Evolutionary conservation across 140 eudicot species (phyloP).

Genomic region (Cichorium intybus): DNA sequence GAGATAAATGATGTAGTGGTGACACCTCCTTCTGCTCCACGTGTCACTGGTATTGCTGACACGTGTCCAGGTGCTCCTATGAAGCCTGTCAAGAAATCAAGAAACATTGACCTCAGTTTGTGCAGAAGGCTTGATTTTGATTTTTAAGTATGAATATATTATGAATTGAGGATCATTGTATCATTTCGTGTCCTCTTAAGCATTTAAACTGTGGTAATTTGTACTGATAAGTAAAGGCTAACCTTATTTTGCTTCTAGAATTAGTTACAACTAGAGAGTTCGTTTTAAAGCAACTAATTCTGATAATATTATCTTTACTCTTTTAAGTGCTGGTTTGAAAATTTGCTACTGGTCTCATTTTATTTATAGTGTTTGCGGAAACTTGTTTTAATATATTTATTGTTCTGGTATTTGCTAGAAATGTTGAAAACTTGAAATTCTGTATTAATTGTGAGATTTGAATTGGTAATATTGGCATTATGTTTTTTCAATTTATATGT

Average conservation of each 20-base stretch:
- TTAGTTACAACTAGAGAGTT: neutral
- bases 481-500: too few species aligned
- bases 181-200: neutral
- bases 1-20: conserved; percentile 28
- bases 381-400: too few species aligned
- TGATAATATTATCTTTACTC: conserved; percentile 6
- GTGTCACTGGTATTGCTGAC: conserved; percentile 49
- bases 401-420: neutral
- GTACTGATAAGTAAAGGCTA: conserved; percentile 36
- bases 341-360: neutral
- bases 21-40: conserved; percentile 56
- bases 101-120: conserved; percentile 41
- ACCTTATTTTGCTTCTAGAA: conserved; percentile 33
- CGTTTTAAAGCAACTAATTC: neutral
- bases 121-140: conserved; percentile 68
- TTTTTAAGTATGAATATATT: conserved; percentile 16
- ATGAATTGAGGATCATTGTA: neutral
- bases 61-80: conserved; percentile 71
- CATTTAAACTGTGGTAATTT: conserved; percentile 1
- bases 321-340: neutral
- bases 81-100: conserved; percentile 30
- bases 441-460: too few species aligned
- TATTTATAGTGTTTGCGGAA: neutral
- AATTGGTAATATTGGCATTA: too few species aligned
- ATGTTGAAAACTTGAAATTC: neutral